Evolutionary conservation across 2,329 filamentous ascomycete species (phyloP).

Genomic region (Scedosporium apiospermum): DNA sequence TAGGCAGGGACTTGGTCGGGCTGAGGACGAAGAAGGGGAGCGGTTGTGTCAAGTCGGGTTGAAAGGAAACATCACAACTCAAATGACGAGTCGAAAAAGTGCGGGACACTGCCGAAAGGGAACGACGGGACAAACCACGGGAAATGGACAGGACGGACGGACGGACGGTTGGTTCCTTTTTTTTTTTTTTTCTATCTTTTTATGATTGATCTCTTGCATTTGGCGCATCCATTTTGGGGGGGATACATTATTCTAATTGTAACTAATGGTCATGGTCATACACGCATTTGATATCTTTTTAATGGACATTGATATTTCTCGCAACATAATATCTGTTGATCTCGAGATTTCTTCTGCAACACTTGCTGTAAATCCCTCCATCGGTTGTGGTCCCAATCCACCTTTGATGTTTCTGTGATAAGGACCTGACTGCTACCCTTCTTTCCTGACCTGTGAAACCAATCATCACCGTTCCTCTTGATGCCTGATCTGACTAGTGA

Average conservation of each 20-base stretch:
- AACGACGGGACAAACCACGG: not conserved
- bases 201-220: too few relatives aligned
- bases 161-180: not conserved
- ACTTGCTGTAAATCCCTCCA: not conserved
- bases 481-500: not conserved
- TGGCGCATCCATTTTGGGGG: not conserved
- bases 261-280: not conserved
- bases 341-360: not conserved
- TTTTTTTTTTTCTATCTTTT: not conserved
- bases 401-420: not conserved
- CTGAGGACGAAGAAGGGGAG: not conserved
- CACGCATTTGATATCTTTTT: not conserved
- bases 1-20: too few relatives aligned
- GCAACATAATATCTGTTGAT: not conserved
- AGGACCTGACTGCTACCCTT: not conserved
- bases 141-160: not conserved
- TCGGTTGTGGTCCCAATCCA: not conserved
- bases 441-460: not conserved
- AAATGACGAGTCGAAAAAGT: not conserved
- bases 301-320: too few relatives aligned
- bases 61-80: not conserved
- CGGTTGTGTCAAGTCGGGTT: not conserved
- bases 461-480: not conserved
- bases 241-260: not conserved
- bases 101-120: constrained; percentile 1